Evolutionary conservation across 257 asterid genomes (phyloP).

Genomic region (Solanum stenotomum): DNA sequence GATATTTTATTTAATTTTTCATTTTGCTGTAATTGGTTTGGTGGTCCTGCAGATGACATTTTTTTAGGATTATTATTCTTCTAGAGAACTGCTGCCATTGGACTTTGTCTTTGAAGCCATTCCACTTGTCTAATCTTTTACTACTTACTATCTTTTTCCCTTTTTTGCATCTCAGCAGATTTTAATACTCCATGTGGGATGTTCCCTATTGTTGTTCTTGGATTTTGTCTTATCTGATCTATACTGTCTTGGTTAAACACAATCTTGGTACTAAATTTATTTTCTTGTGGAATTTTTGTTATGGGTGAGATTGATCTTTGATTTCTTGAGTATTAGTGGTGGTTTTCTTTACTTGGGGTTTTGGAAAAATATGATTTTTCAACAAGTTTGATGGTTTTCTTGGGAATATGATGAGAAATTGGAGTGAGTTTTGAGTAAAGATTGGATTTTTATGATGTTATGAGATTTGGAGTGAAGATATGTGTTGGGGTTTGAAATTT

Average conservation of each 20-base stretch:
- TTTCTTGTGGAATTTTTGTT: neutral
- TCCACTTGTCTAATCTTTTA: constrained; percentile 3
- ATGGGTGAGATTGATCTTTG: neutral
- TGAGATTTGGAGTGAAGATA: neutral
- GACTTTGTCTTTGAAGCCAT: constrained; percentile 5
- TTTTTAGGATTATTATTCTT: neutral
- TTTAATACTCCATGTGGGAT: constrained; percentile 1
- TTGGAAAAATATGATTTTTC: neutral
- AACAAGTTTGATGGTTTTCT: neutral
- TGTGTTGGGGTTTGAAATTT: neutral
- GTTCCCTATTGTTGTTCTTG: neutral
- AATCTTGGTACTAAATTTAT: neutral
- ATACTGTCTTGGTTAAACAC: neutral
- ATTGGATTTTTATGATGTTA: neutral
- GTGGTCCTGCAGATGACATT: constrained; percentile 12
- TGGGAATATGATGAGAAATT: neutral
- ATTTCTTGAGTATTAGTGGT: neutral
- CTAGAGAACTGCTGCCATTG: neutral
- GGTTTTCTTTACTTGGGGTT: neutral
- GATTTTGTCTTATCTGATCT: neutral
- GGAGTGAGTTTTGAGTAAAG: neutral
- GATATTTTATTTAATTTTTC: neutral
- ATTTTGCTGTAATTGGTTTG: neutral
- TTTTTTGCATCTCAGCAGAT: neutral
- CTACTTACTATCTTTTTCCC: neutral